phyloP scores from a whole-genome alignment of 2,329 filamentous ascomycete species.

The Aspergillus unguis region DNA sequence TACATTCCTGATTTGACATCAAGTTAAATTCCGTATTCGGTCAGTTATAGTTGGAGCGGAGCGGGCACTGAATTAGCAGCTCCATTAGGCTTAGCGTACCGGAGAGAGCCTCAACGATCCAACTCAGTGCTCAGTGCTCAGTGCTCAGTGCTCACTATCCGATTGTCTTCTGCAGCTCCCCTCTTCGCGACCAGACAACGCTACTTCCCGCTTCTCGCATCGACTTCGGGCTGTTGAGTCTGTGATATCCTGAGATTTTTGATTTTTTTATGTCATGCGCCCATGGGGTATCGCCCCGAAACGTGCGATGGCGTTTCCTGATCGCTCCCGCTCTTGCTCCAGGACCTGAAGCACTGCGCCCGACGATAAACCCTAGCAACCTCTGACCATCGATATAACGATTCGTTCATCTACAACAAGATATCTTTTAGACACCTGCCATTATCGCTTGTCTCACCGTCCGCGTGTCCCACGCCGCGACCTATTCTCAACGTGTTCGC shows the following conservation, averaged over 20 bases:
- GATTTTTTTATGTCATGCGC: constrained; percentile 13
- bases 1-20: too few relatives aligned
- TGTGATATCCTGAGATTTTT: background rate
- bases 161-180: constrained; percentile 12
- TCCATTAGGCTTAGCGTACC: background rate
- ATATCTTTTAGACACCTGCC: background rate
- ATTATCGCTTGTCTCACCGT: background rate
- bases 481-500: constrained; percentile 8
- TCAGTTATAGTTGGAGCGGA: background rate
- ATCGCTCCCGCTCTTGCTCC: constrained; percentile 18
- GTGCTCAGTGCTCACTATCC: background rate
- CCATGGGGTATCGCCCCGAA: constrained; percentile 12
- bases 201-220: background rate
- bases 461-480: background rate
- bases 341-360: constrained; percentile 25
- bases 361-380: constrained; percentile 20
- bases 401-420: background rate
- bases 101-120: background rate
- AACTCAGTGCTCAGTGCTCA: background rate
- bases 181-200: constrained; percentile 5
- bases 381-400: constrained; percentile 8
- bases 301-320: constrained; percentile 24
- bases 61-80: background rate
- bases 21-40: too few relatives aligned
- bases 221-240: background rate